Conservation (phyloP, 768 basidiomycete genomes). For the Serendipita sp. region DNA sequence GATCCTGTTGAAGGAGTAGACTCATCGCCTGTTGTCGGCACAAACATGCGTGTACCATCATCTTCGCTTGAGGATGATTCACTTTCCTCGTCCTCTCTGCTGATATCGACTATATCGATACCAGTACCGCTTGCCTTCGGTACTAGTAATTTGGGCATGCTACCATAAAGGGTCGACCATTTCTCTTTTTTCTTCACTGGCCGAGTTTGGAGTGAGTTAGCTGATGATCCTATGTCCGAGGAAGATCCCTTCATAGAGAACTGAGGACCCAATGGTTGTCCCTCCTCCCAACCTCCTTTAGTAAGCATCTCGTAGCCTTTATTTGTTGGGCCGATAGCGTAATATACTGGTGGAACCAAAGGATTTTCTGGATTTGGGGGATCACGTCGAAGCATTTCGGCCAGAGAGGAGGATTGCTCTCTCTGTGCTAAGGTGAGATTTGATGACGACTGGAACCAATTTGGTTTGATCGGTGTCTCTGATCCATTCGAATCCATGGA, state of each 20-base stretch:
- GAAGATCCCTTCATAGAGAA: not conserved
- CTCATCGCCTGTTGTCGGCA: not conserved
- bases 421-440: not conserved
- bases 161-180: not conserved
- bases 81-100: not conserved
- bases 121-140: not conserved
- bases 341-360: not conserved
- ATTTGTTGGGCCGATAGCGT: not conserved
- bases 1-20: not conserved
- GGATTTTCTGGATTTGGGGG: not conserved
- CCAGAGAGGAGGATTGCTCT: not conserved
- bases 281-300: constrained; percentile 2
- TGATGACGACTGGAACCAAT: not conserved
- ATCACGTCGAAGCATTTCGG: constrained; percentile 2
- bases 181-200: not conserved
- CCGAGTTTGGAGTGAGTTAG: not conserved
- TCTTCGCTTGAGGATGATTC: not conserved
- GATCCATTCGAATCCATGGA: not conserved
- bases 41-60: not conserved
- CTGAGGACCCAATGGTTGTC: not conserved
- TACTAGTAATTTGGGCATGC: not conserved
- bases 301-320: constrained; percentile 1
- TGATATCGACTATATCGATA: not conserved
- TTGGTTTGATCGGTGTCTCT: not conserved
- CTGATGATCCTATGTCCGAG: not conserved